Evolutionary conservation across 345 rosid species (phyloP), one percentile per base, ranked within the genome.

Genomic region (Populus simonii): DNA sequence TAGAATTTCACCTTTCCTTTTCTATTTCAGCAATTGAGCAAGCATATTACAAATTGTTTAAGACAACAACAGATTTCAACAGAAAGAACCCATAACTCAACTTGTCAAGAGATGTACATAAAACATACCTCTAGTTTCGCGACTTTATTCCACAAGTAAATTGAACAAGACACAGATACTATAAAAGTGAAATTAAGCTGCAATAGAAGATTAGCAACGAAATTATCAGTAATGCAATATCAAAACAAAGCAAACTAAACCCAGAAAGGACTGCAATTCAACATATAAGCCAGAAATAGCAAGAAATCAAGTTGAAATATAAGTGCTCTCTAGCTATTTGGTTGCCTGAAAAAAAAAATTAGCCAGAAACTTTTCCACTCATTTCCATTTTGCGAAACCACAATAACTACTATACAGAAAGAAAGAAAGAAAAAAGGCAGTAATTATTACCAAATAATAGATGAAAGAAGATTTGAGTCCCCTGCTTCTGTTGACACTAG

Each of bases 161-260:
- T 76, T 35, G 88, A 88, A 82, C 82, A 84, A 69, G 79, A 71
- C 74, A 89, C 84, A 71, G 83, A 85, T 53, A 89, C 80, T 71
- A 86, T 83, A 88, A 87, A 89, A 61, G 76, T 77, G 83, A 82
- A 83, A 75, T 82, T 81, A 71, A 90, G 82, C 98, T 93, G 93
- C 95, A 86, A 78, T n/a, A 69, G 57, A 74, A 77, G 63, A 75
- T 77, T 59, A 35, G 43, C 68, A 36, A 31, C 66, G 68, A 76
- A 59, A 77, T 68, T 43, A 25, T 59, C 61, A 72, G 51, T 10
- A 45, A 22, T 66, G 31, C 38, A 2, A 39, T 33, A 47, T 22
- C 38, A 31, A 62, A 78, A 18, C 16, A 62, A 62, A 62, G 31
- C 13, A 25, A 66, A 8, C 20, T 66, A 66, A 31, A 3, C 17